Conservation (phyloP, 495 filamentous ascomycete species). For the Aspergillus mulundensis region DNA sequence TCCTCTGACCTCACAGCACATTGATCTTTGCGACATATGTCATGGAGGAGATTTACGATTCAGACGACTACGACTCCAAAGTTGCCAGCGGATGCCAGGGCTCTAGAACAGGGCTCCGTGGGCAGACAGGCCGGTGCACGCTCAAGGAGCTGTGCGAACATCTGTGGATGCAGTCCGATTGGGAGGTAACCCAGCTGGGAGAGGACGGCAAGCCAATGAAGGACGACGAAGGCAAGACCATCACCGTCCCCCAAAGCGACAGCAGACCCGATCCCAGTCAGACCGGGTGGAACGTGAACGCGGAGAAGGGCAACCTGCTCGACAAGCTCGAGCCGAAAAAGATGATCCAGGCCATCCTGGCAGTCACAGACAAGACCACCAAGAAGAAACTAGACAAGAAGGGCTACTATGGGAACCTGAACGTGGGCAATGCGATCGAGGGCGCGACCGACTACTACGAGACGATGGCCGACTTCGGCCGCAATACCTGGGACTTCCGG, state of each 20-base stretch:
- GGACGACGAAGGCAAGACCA: too few species aligned
- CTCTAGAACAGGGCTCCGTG: not conserved
- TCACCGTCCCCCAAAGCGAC: too few species aligned
- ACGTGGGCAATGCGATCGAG: not conserved
- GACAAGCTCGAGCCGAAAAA: too few species aligned
- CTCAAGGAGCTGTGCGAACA: not conserved
- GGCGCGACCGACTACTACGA: not conserved
- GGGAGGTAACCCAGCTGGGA: too few species aligned
- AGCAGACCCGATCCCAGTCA: too few species aligned
- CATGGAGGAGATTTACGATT: not conserved
- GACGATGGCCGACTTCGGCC: not conserved
- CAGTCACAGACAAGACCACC: not conserved
- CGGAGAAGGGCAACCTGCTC: too few species aligned
- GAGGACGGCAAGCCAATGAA: too few species aligned
- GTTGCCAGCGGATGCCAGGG: not conserved
- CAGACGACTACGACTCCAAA: not conserved
- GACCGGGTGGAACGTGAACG: too few species aligned
- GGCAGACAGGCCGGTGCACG: not conserved
- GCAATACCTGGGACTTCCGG: not conserved
- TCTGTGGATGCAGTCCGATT: not conserved
- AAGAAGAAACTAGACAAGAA: not conserved
- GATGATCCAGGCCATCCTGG: too few species aligned
- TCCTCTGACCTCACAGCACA: not conserved
- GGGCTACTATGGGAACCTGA: not conserved
- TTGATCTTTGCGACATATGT: not conserved